Evolutionary conservation across 768 basidiomycete species (phyloP).

Genomic region (Saitozyma sp.): DNA sequence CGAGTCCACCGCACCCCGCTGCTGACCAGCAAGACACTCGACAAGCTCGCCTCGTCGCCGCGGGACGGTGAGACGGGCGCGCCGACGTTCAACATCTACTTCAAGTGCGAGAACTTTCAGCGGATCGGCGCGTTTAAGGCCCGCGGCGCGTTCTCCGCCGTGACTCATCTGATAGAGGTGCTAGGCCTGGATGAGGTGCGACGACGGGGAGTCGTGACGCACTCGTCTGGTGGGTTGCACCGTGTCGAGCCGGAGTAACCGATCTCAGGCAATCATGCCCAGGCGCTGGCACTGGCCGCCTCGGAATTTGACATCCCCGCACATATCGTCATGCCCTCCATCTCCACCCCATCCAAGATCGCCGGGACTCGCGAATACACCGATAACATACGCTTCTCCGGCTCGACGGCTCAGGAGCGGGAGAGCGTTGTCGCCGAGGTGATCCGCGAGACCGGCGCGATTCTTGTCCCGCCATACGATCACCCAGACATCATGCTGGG

Average conservation of each 20-base stretch:
- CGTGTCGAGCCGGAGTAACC: not conserved
- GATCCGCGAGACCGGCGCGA: conserved; percentile 29
- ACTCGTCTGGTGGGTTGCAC: conserved; percentile 37
- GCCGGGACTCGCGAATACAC: conserved; percentile 38
- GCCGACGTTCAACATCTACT: conserved; percentile 25
- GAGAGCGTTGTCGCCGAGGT: conserved; percentile 31
- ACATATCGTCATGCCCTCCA: conserved; percentile 44
- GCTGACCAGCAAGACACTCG: conserved; percentile 20
- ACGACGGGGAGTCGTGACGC: conserved; percentile 33
- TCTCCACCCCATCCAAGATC: conserved; percentile 40
- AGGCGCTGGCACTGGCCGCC: conserved; percentile 41
- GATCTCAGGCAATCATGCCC: conserved; percentile 43
- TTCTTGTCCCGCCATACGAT: conserved; percentile 42
- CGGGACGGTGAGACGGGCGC: not conserved
- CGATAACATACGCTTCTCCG: conserved; percentile 28
- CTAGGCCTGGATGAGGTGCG: conserved; percentile 29
- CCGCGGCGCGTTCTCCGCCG: conserved; percentile 36
- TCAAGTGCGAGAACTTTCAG: conserved; percentile 44
- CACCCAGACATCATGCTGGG: conserved; percentile 43
- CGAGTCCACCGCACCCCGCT: conserved; percentile 39
- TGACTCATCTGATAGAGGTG: conserved; percentile 25
- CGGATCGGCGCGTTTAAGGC: conserved; percentile 44
- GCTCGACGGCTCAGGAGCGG: conserved; percentile 33
- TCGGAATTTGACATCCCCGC: conserved; percentile 29
- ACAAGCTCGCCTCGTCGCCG: conserved; percentile 18